These are phyloP conservation scores for Chloris gayana DNA, from an alignment of 176 grass and related monocot genomes.

Conservation along the genomic window DNA sequence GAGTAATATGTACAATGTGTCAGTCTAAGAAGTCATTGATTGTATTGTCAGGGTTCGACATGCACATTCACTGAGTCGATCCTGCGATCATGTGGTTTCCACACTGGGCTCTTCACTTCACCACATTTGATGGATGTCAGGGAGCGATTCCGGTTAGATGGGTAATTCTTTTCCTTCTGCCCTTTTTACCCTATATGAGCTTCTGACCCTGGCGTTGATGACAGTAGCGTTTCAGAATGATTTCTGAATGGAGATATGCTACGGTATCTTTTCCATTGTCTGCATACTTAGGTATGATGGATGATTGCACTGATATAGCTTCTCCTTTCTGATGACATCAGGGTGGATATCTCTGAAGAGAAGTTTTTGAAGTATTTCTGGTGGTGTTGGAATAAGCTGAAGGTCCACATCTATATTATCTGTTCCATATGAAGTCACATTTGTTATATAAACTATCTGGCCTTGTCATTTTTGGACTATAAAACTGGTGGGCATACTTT, in stretches of 20 bases:
- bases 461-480: neutral
- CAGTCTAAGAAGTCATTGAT: slow-evolving; percentile 1
- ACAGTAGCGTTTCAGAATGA: neutral
- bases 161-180: slow-evolving; percentile 40
- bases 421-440: slow-evolving; percentile 14
- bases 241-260: neutral
- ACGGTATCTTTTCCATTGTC: neutral
- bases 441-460: slow-evolving; percentile 6
- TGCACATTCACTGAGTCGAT: slow-evolving; percentile 87
- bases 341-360: slow-evolving; percentile 85
- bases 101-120: slow-evolving; percentile 81
- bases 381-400: slow-evolving; percentile 86
- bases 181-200: neutral
- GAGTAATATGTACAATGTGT: neutral
- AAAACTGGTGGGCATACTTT: slow-evolving; percentile 25
- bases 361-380: slow-evolving; percentile 90
- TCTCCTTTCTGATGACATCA: slow-evolving; percentile 37
- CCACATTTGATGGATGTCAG: slow-evolving; percentile 84
- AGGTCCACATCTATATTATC: slow-evolving; percentile 45
- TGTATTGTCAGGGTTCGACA: slow-evolving; percentile 69
- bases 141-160: slow-evolving; percentile 68
- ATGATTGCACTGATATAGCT: slow-evolving; percentile 26
- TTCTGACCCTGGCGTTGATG: neutral
- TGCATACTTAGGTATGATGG: slow-evolving; percentile 12
- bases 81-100: slow-evolving; percentile 68